Evolutionary conservation across 2,329 filamentous ascomycete genomes (phyloP).

Genomic region (Trichoderma brevicompactum): DNA sequence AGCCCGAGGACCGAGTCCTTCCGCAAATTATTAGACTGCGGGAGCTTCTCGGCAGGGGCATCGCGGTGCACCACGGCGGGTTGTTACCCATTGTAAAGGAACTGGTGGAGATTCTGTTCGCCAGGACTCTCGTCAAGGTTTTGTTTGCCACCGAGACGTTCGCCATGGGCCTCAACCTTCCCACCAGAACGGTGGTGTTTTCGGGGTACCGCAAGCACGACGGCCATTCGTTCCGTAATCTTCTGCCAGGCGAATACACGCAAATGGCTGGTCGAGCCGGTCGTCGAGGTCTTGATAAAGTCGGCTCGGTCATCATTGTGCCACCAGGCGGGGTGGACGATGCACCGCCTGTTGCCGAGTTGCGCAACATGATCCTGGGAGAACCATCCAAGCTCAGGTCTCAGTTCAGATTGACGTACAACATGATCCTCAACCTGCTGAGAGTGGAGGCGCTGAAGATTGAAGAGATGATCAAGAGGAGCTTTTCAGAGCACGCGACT

Average conservation of each 20-base stretch:
- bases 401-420: slow-evolving; percentile 96
- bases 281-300: slow-evolving; percentile 86
- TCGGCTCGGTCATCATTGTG: slow-evolving; percentile 94
- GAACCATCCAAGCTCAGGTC: slow-evolving; percentile 94
- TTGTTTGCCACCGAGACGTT: slow-evolving; percentile 98
- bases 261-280: slow-evolving; percentile 98
- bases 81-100: slow-evolving; percentile 96
- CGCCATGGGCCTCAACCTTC: slow-evolving; percentile 95
- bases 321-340: slow-evolving; percentile 75
- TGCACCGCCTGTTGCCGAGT: slow-evolving; percentile 79
- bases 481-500: slow-evolving; percentile 97
- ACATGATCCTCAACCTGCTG: slow-evolving; percentile 97
- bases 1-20: slow-evolving; percentile 85
- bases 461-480: slow-evolving; percentile 99
- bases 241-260: slow-evolving; percentile 94
- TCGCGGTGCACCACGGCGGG: slow-evolving; percentile 95
- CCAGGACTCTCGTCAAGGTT: slow-evolving; percentile 92
- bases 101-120: slow-evolving; percentile 94
- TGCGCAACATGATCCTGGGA: slow-evolving; percentile 93
- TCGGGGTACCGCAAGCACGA: slow-evolving; percentile 97
- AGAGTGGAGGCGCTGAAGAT: slow-evolving; percentile 97
- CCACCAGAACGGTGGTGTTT: slow-evolving; percentile 95
- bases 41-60: slow-evolving; percentile 83
- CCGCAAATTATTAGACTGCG: slow-evolving; percentile 89
- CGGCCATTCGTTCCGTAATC: slow-evolving; percentile 85